A percentile compares a stretch with the other conserved stretches of the same genome.
These are phyloP conservation scores for Spizellomyces punctatus DNA, from an alignment of 192 early-diverging fungal species.

Conservation along the genomic window DNA sequence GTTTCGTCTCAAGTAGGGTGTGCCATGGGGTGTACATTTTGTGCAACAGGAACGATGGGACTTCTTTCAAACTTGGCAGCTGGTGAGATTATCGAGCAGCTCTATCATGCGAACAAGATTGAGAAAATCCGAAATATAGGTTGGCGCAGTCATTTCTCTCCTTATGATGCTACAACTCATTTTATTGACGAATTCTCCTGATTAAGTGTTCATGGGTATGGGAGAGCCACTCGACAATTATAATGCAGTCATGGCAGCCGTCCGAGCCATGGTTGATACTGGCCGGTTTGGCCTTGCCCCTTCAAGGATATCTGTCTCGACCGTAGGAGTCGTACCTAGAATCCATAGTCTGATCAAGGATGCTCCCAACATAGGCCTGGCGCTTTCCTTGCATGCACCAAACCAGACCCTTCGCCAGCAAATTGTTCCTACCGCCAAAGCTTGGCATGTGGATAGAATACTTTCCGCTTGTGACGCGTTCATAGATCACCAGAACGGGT, in stretches of 20 bases:
- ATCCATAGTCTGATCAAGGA: conserved; percentile 46
- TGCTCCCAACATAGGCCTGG: conserved; percentile 52
- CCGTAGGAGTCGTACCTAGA: conserved; percentile 60
- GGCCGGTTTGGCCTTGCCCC: conserved; percentile 47
- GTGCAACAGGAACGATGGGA: conserved; percentile 62
- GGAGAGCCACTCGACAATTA: conserved; percentile 65
- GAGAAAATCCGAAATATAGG: conserved; percentile 59
- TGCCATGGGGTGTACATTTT: conserved; percentile 63
- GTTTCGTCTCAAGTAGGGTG: conserved; percentile 59
- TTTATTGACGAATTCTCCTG: too few relatives aligned
- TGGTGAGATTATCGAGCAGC: conserved; percentile 61
- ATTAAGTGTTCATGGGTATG: conserved; percentile 49
- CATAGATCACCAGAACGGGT: conserved; percentile 51
- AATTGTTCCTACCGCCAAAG: conserved; percentile 62
- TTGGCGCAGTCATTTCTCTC: neutral
- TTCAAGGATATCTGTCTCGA: conserved; percentile 52
- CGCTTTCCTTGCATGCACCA: conserved; percentile 58
- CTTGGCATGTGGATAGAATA: conserved; percentile 51
- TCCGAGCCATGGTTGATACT: conserved; percentile 53
- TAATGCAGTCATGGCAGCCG: conserved; percentile 43
- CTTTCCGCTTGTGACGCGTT: conserved; percentile 48
- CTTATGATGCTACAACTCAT: too few relatives aligned
- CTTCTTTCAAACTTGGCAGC: conserved; percentile 51
- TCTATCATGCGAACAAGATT: conserved; percentile 50
- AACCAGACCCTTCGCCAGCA: conserved; percentile 50